phyloP scores from a whole-genome alignment of 345 rosid species.

The Brassica carinata region DNA sequence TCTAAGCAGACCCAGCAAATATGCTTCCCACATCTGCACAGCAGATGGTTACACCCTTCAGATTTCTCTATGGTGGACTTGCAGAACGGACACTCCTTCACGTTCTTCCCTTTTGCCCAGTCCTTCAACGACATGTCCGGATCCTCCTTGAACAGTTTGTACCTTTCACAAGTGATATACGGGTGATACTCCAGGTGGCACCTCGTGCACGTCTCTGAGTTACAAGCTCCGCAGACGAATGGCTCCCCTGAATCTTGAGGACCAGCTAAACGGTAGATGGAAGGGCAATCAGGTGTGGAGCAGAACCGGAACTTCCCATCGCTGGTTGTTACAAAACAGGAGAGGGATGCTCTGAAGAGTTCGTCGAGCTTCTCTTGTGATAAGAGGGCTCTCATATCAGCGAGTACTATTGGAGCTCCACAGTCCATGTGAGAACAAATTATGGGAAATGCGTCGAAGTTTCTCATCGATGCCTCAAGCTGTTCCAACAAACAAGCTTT shows the following conservation, averaged over 20 bases:
- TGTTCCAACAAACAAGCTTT: constrained; percentile 77
- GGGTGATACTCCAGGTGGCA: constrained; percentile 87
- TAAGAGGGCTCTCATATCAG: constrained; percentile 65
- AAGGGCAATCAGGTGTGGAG: constrained; percentile 88
- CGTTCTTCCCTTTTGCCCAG: constrained; percentile 77
- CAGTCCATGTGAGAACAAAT: constrained; percentile 60
- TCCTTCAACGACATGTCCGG: constrained; percentile 79
- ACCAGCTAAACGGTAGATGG: constrained; percentile 62
- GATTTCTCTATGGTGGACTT: constrained; percentile 71
- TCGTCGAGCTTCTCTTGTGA: constrained; percentile 71
- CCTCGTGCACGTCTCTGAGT: constrained; percentile 63
- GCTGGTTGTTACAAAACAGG: constrained; percentile 65
- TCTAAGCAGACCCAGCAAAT: constrained; percentile 83
- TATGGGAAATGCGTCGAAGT: constrained; percentile 68
- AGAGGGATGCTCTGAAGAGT: constrained; percentile 74
- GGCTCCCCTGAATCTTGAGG: constrained; percentile 44
- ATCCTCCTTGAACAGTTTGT: constrained; percentile 68
- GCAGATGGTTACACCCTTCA: constrained; percentile 84
- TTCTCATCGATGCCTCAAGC: constrained; percentile 66
- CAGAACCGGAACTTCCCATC: constrained; percentile 69
- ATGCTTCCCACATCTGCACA: constrained; percentile 81
- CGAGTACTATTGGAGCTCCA: constrained; percentile 49
- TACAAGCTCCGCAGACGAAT: constrained; percentile 80
- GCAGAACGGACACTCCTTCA: constrained; percentile 75
- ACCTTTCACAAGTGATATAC: constrained; percentile 66